phyloP scores from a whole-genome alignment of 345 rosid species.

The Lumnitzera racemosa region DNA sequence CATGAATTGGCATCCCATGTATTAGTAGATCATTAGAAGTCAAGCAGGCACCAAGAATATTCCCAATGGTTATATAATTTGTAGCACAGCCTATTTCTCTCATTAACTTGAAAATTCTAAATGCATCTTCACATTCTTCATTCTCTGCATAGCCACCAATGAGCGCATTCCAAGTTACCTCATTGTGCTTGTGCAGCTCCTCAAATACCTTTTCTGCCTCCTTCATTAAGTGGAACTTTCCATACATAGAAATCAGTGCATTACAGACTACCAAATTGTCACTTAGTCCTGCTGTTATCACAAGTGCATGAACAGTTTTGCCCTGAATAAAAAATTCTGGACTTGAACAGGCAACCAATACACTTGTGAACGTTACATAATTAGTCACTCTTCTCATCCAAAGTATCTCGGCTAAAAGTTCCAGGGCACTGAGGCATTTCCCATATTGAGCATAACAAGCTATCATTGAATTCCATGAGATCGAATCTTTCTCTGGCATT shows the following conservation, averaged over 20 bases:
- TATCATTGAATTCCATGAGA: conserved; percentile 72
- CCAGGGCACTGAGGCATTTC: conserved; percentile 45
- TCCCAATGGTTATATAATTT: conserved; percentile 56
- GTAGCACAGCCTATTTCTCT: conserved; percentile 40
- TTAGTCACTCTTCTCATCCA: conserved; percentile 22
- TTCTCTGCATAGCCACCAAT: conserved; percentile 69
- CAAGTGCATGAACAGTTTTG: conserved; percentile 62
- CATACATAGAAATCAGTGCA: conserved; percentile 66
- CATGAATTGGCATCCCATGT: conserved; percentile 58
- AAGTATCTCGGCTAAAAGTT: conserved; percentile 39
- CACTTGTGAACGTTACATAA: conserved; percentile 73
- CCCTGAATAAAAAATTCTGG: conserved; percentile 38
- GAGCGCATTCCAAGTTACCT: conserved; percentile 80
- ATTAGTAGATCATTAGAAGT: conserved; percentile 34
- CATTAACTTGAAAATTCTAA: conserved; percentile 49
- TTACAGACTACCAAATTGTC: conserved; percentile 61
- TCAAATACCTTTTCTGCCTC: conserved; percentile 48
- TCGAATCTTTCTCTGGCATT: conserved; percentile 62
- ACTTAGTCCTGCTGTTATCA: conserved; percentile 32
- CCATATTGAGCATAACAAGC: conserved; percentile 53
- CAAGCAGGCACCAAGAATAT: conserved; percentile 62
- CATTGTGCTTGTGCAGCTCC: conserved; percentile 36
- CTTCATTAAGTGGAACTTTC: conserved; percentile 45
- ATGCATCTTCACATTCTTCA: conserved; percentile 36
- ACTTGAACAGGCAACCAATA: conserved; percentile 60